Percentiles rank a stretch among this genome's conserved stretches.
Conservation (phyloP, 2,329 filamentous ascomycete genomes). For the Paracamarosporium sp. region DNA sequence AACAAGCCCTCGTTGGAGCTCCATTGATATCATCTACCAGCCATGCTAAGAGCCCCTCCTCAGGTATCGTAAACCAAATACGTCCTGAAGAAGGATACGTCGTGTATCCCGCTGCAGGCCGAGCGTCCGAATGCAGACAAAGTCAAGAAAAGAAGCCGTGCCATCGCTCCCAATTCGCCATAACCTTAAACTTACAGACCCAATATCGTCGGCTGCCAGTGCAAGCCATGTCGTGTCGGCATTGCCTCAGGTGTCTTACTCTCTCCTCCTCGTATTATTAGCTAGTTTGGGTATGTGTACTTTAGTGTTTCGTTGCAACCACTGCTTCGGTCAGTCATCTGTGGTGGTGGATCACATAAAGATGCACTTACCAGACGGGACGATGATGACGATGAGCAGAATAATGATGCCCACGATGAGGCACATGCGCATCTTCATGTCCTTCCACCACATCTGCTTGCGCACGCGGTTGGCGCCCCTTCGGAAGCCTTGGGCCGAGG, state of each 20-base stretch:
- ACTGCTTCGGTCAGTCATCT: slow-evolving; percentile 20
- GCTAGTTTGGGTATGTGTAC: slow-evolving; percentile 35
- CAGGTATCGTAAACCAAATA: slow-evolving; percentile 32
- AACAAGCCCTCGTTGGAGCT: slow-evolving; percentile 33
- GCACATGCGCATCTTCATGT: slow-evolving; percentile 99
- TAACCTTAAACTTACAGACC: slow-evolving; percentile 41
- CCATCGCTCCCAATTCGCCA: slow-evolving; percentile 45
- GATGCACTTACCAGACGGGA: slow-evolving; percentile 77
- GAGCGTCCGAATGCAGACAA: slow-evolving; percentile 42
- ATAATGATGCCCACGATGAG: slow-evolving; percentile 90
- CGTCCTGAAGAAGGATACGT: slow-evolving; percentile 19
- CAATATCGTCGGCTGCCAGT: slow-evolving; percentile 29
- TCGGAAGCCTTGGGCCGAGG: slow-evolving; percentile 93
- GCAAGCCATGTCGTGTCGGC: slow-evolving; percentile 30
- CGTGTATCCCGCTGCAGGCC: slow-evolving; percentile 30
- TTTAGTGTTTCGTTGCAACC: slow-evolving; percentile 34
- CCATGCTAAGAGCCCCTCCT: slow-evolving; percentile 30
- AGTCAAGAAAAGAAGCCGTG: slow-evolving; percentile 41
- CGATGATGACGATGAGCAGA: slow-evolving; percentile 90
- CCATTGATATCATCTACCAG: slow-evolving; percentile 39
- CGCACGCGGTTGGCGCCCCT: slow-evolving; percentile 94
- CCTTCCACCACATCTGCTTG: slow-evolving; percentile 99
- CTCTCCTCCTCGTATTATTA: slow-evolving; percentile 31
- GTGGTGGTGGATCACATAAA: not conserved
- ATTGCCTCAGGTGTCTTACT: slow-evolving; percentile 24